Evolutionary conservation across 768 basidiomycete species (phyloP).

Genomic region (Trametopsis cervina): DNA sequence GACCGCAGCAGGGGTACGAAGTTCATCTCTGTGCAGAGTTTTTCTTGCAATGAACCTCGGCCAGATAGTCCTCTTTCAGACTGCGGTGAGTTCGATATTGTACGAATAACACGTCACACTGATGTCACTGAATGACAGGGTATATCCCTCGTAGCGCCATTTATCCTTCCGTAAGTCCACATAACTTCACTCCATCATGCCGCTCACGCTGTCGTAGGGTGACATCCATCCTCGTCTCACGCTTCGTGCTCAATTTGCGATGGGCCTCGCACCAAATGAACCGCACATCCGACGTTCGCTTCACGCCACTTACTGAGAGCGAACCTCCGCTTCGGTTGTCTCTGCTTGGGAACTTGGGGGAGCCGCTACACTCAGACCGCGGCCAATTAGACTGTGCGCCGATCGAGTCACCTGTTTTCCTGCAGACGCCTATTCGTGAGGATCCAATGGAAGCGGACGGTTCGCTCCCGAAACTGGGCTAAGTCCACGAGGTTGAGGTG

Average conservation of each 20-base stretch:
- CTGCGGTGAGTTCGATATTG: neutral
- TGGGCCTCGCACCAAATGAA: neutral
- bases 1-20: neutral
- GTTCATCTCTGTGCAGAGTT: neutral
- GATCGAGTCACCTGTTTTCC: no score
- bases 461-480: no score
- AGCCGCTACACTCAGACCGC: no score
- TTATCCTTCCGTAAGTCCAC: neutral
- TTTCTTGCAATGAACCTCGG: neutral
- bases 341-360: no score
- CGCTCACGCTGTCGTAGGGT: neutral
- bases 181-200: neutral
- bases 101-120: no score
- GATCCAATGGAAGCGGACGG: no score
- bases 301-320: no score
- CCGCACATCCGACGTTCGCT: no score
- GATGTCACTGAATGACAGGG: neutral
- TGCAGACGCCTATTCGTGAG: no score
- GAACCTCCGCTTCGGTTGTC: no score
- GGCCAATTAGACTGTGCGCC: no score
- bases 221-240: slow-evolving; percentile 1
- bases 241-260: slow-evolving; percentile 1
- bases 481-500: no score
- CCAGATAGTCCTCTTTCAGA: neutral
- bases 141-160: neutral